Base-by-base conservation (phyloP, 2,329 filamentous ascomycete species). In the Neurospora sp. region DNA sequence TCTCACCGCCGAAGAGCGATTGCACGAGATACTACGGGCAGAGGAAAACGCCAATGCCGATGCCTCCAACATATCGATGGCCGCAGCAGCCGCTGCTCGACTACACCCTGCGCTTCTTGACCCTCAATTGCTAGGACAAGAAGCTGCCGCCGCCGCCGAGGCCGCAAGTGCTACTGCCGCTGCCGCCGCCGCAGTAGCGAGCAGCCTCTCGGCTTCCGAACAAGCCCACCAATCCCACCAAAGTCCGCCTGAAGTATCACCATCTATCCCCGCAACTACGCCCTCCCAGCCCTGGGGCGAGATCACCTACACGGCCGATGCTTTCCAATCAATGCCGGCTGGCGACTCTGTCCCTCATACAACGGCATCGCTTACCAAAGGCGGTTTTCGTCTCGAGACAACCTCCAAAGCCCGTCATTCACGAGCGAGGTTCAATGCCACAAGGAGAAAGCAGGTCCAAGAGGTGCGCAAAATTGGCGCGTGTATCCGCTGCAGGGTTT, bases 401-500 rank as follows among this genome's bases (percentile, higher is more conserved):
- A 79, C 78, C 38, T 73, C 76, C 11, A 82, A 82, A 68, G 80
- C 83, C 1, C 84, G 84, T 17, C 84, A 89, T 74, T 83, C 84
- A 8, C 84, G 88, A 10, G 85, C 86, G 4, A 82, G 85, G 9
- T 90, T 90, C 73, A 86, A 84, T 23, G 81, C 86, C 5, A 80
- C 80, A 1, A 82, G 89, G n/a, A 82, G 89, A 28, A 89, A 87
- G 75, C 86, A 90, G 75, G 88, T 91, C 1, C 87, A 89, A 73
- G 86, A 88, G 72, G 86, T 90, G 28, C 85, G 89, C 33, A 88
- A 88, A 74, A 84, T 88, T 42, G 89, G 89, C 6, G 88, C 89
- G 13, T 91, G 89, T 74, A 89, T 90, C 68, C 82, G 89, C 66
- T 91, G 89, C 75, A 84, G 88, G 43, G 90, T 90, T 72, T 78